Base-by-base conservation (phyloP, 2,329 filamentous ascomycete genomes). In the Trichoderma guizhouense region DNA sequence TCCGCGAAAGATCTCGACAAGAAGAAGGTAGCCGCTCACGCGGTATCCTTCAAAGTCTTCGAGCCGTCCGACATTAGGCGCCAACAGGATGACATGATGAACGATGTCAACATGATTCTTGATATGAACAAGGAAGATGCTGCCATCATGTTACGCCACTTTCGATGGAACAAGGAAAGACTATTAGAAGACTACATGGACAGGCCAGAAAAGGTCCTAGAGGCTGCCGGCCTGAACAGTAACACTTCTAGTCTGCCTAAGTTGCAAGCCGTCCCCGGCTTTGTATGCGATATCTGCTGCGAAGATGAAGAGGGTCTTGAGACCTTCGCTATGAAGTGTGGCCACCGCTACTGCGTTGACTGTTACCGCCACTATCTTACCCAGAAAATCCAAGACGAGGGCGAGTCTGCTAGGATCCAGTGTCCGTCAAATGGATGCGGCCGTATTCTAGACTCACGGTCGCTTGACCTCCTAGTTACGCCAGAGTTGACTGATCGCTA, bases 141-240 rank as follows among this genome's bases (percentile, higher is more conserved):
- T 0, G 95, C 95, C 28, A 98, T 99, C 68, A 86, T 99, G 53
- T 85, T 99, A 72, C 92, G 96, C 61, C 89, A 96, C 82, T 93
- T 93, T 76, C 89, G 94, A 78, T 99, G 96, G 96, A 98, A 98
- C 82, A 96, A 97, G 81, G 96, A 99, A 80, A 91, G 93, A 51
- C 82, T 99, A 76, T 95, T 98, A 71, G 96, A 99, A 78, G 91
- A 94, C 74, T 98, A 98, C 82, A 98, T 99, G 95, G 95, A 99
- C 75, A 89, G 89, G 65, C 90, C 92, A 4, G 90, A 92, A 72
- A 89, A 92, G 78, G 89, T 96, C 2, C 84, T 98, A 39, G 94
- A 97, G 77, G 91, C 90, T 73, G 95, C 95, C 15, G 96, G 96
- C 0, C 83, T 99, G 34, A 92, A 91, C 43, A 88, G 90, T 69